Evolutionary conservation across 2,329 filamentous ascomycete genomes (phyloP), one percentile per base, ranked within the genome.

Genomic region (Fusarium pininemorale): DNA sequence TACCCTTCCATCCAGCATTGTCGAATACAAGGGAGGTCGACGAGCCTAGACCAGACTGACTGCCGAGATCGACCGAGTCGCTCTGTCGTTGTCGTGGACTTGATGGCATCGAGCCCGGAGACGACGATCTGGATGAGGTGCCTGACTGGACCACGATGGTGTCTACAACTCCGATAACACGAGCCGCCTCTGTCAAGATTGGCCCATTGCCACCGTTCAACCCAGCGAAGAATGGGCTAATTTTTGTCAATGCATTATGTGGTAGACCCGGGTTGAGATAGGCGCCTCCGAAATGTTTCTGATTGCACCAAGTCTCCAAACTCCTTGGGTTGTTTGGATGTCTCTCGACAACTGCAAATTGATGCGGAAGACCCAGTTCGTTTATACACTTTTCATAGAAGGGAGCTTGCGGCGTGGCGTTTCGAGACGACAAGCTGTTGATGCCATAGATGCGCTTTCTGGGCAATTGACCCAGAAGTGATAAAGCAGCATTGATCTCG

Each of bases 311-410:
- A 2, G 90, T 85, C 79, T 95, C 93, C 69, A 96, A 88, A 22
- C 90, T 90, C 7, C 87, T 87, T 57, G 90, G 88, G 4, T 89
- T 90, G 72, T 88, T 91, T 9, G 90, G 86, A 8, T 91, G 90
- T 61, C 92, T 87, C 80, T 96, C 93, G 14, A 96, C 90, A 42
- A 92, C 91, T 20, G 90, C 88, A 75, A 96, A 93, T 54, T 93
- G 90, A 78, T 97, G 94, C 16, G 94, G 94, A n/a, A 97, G 84
- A n/a, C 94, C 93, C 15, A 97, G 88, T 78, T 94, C 92, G 77
- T 94, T 94, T 81, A 94, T 92, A 75, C 92, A 94, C 78, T 93
- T 97, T 79, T 95, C 94, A 80, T 95, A 96, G 80, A 97, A 97
- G 70, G 93, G 92, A 9, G 93, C 93, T 79, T 94, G 92, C 0